A percentile compares a stretch with the other conserved stretches of the same genome.
These are phyloP conservation scores for sorghum (Sorghum bicolor) DNA, from an alignment of 176 grass and related monocot genomes.

Conservation along the genomic window DNA sequence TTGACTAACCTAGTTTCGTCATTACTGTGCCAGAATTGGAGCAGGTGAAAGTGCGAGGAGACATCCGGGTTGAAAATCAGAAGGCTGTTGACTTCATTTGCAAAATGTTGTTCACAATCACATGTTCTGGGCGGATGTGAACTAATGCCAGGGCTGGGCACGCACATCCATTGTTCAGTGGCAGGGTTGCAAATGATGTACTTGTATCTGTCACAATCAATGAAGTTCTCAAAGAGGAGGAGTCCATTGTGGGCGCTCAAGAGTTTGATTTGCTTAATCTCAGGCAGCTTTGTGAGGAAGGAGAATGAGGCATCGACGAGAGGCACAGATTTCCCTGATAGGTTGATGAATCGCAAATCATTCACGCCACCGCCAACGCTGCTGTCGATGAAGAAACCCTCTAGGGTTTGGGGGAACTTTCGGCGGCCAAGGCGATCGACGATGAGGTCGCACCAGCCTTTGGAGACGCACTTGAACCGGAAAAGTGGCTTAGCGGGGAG, in stretches of 20 bases:
- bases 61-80: too few relatives aligned
- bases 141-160: not conserved
- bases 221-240: not conserved
- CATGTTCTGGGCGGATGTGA: too few relatives aligned
- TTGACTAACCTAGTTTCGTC: accelerated
- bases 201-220: not conserved
- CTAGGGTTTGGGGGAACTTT: not conserved
- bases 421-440: not conserved
- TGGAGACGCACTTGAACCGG: not conserved
- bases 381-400: not conserved
- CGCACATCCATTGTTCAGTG: not conserved
- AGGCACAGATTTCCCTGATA: not conserved
- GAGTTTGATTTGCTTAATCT: not conserved
- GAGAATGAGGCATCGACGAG: not conserved
- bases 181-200: not conserved
- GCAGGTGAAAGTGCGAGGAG: too few relatives aligned
- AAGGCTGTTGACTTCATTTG: too few relatives aligned
- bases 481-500: not conserved
- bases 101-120: too few relatives aligned
- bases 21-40: too few relatives aligned
- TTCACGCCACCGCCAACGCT: too few relatives aligned
- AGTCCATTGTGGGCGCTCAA: not conserved
- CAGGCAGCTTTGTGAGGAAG: not conserved
- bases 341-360: not conserved
- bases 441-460: not conserved